Conservation (phyloP, 2,329 filamentous ascomycete genomes). For the Aureobasidium sp. region DNA sequence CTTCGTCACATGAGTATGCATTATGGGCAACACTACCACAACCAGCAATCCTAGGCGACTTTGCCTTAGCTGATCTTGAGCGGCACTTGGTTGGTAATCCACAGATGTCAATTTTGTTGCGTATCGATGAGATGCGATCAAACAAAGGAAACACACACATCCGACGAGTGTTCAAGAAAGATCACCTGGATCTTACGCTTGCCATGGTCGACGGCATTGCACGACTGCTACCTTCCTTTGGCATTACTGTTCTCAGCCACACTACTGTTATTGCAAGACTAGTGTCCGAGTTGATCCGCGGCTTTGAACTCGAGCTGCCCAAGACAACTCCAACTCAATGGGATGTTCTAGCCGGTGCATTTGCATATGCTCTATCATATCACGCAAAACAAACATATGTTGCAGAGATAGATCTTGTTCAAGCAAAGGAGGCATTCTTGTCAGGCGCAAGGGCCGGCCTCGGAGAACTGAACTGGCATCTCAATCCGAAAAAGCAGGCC, state of each 20-base stretch:
- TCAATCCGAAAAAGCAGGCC: background rate
- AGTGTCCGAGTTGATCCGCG: background rate
- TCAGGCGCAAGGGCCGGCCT: background rate
- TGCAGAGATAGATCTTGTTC: background rate
- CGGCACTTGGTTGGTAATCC: background rate
- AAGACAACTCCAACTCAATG: background rate
- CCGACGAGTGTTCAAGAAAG: background rate
- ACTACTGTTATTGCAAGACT: background rate
- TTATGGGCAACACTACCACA: background rate
- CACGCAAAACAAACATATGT: background rate
- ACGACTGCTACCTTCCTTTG: background rate
- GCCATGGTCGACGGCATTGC: background rate
- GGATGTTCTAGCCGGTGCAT: background rate
- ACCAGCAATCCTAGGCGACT: background rate
- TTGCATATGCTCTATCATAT: background rate
- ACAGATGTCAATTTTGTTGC: background rate
- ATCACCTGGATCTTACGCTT: background rate
- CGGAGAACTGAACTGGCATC: constrained; percentile 6
- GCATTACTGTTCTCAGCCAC: background rate
- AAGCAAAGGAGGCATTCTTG: background rate
- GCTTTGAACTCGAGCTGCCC: background rate
- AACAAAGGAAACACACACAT: background rate
- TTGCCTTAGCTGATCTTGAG: background rate
- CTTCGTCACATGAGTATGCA: background rate
- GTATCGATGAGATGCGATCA: background rate